Conservation (phyloP, 2,329 filamentous ascomycete species). For the Arthrocladium fulminans region DNA sequence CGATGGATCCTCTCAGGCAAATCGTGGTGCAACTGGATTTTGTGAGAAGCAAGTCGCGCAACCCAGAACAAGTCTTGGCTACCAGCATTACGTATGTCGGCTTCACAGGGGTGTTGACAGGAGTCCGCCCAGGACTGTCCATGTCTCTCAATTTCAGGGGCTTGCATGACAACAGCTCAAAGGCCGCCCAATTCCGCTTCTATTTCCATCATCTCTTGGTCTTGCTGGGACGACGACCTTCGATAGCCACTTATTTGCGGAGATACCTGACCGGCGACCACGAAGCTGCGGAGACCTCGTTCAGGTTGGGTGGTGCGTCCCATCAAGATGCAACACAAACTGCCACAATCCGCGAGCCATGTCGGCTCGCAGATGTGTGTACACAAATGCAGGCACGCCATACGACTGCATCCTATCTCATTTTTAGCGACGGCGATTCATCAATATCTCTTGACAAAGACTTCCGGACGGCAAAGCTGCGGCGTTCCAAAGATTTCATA, state of each 20-base stretch:
- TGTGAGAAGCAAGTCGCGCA: conserved; percentile 25
- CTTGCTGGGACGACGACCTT: conserved; percentile 45
- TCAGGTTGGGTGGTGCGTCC: background rate
- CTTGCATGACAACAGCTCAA: conserved; percentile 36
- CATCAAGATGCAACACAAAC: background rate
- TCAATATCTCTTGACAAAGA: conserved; percentile 51
- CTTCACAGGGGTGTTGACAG: conserved; percentile 44
- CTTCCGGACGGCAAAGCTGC: conserved; percentile 36
- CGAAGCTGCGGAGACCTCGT: conserved; percentile 8
- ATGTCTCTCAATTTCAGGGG: conserved; percentile 43
- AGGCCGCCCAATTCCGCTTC: conserved; percentile 32
- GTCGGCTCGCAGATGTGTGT: conserved; percentile 15
- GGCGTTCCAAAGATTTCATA: conserved; percentile 44
- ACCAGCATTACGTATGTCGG: conserved; percentile 42
- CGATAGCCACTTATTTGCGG: conserved; percentile 46
- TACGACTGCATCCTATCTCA: conserved; percentile 50
- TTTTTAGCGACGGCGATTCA: conserved; percentile 43
- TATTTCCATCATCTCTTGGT: conserved; percentile 45
- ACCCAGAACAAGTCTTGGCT: conserved; percentile 31
- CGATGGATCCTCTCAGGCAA: conserved; percentile 43
- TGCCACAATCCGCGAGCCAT: background rate
- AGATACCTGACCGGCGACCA: conserved; percentile 11
- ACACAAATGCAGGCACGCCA: conserved; percentile 27
- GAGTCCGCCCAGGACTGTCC: conserved; percentile 39
- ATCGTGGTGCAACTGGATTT: conserved; percentile 47